Evolutionary conservation across 345 rosid genomes (phyloP), one percentile per base, ranked within the genome.

Genomic region (Eucalyptus shirleyi): DNA sequence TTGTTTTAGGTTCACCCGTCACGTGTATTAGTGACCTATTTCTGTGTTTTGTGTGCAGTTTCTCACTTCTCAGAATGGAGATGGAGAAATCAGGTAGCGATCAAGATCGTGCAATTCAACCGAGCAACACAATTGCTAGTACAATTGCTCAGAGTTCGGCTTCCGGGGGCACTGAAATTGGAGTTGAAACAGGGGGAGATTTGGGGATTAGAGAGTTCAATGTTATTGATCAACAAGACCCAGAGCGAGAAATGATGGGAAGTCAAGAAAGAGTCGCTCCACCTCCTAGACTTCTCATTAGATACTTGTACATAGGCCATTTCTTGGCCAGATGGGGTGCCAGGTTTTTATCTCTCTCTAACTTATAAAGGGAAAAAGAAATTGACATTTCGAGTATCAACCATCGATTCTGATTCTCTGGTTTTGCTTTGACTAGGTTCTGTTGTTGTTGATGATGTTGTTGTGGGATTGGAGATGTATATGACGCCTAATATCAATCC

Each of bases 271-370:
- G 14, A 72, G 62, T 77, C 42, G 26, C 86, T 30, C 50, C 62
- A 24, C 28, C 55, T 72, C 30, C 86, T 37, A 23, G n/a, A 37
- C 86, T 87, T 72, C 93, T 94, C 16, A 85, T 94, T 85, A 91
- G 86, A 34, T 94, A 86, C 88, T 91, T 97, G 50, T 96, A 96
- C 91, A 67, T 90, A 11, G 99, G 93, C 85, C 95, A 96, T 87
- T 96, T 96, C 93, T 93, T 97, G 69, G 96, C 99, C n/a, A 93
- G 99, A 96, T 97, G 98, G 98, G 95, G 95, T 44, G 94, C 96
- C 90, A 97, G 98, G 99, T 97, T 88, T 34, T 37, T 34, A 40
- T 11, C 59, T 34, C 42, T 47, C 24, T 86, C 44, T 86, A 21
- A 19, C 62, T 53, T 42, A 6, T 17, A 26, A 77, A 21, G 28